Percentiles rank a stretch among this genome's conserved stretches.
phyloP scores from a whole-genome alignment of 257 asterid genomes.

The Ehretia macrophylla region DNA sequence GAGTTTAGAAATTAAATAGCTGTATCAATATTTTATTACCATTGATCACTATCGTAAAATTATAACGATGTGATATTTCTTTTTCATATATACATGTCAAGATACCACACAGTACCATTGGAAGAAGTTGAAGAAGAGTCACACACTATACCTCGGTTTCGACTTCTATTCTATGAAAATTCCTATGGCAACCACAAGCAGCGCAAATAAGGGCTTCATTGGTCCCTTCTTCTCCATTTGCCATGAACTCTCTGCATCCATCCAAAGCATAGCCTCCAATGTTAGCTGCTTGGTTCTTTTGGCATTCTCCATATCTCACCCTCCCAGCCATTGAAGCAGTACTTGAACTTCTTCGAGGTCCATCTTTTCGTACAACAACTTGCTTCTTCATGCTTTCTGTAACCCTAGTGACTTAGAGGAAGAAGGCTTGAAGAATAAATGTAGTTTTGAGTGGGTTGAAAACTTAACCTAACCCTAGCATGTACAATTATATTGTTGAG shows the following conservation, averaged over 20 bases:
- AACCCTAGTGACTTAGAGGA: conserved; percentile 15
- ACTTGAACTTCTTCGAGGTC: conserved; percentile 7
- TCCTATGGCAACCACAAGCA: conserved; percentile 72
- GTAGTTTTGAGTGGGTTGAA: not conserved
- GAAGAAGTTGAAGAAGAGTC: conserved; percentile 12
- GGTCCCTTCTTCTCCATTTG: conserved; percentile 57
- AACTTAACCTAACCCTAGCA: no score
- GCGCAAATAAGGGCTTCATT: conserved; percentile 48
- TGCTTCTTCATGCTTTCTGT: conserved; percentile 32
- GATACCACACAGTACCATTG: no score
- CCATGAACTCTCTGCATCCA: conserved; percentile 77
- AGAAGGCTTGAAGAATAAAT: not conserved
- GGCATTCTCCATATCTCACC: conserved; percentile 47
- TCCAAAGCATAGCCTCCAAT: conserved; percentile 66
- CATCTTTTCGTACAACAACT: conserved; percentile 34
- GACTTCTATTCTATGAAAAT: conserved; percentile 54
- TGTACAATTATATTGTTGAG: no score
- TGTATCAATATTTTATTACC: no score
- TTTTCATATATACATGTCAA: no score
- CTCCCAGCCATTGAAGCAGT: no score
- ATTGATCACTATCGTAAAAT: no score
- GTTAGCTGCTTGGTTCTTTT: conserved; percentile 68
- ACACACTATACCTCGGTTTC: not conserved
- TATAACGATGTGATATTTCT: no score
- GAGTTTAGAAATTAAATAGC: no score